Evolutionary conservation across 2,329 filamentous ascomycete species (phyloP), one percentile per base, ranked within the genome.

Genomic region (Periconia digitata): DNA sequence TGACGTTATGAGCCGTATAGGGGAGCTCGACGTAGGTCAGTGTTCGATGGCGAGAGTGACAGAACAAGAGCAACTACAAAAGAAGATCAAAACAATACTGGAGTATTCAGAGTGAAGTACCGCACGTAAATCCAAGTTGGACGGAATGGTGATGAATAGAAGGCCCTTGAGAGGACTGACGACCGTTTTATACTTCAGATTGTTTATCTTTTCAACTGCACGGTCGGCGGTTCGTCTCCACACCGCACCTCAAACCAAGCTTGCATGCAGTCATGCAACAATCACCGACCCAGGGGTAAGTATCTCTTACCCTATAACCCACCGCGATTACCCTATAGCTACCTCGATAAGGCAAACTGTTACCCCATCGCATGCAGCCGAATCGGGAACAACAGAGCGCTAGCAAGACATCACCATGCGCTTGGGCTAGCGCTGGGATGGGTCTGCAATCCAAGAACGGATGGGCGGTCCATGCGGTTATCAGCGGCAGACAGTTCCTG

Each of bases 241-340:
- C 41, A 36, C 15, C 34, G 42, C 42, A 38, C 42, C 35, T 44
- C 45, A 45, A 47, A 55, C 40, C 50, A 40, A 47, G 46, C 38
- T 16, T n/a, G 38, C n/a, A 40, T 16, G 15, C 3, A 40, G 15
- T 12, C 38, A 40, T 24, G n/a, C 20, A 21, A 22, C 20, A 46
- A 37, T 6, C 27, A 46, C 50, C 29, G 50, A 39, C 37, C n/a
- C 27, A 22, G 32, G 13, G 50, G 49, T 53, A 44, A 50, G 56
- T 62, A 60, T 63, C 53, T 47, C 65, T 69, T 69, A 69, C 66
- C 66, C 64, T 66, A 67, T 69, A 67, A 57, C 48, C 54, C 54
- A 47, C 42, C 44, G 15, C 29, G 54, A 64, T 69, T 67, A 67
- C 63, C 64, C 64, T 60, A 67, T 67, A 66, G 49, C 50, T 60